Conservation (phyloP, 2,329 filamentous ascomycete species). For the Zymoseptoria ardabiliae region DNA sequence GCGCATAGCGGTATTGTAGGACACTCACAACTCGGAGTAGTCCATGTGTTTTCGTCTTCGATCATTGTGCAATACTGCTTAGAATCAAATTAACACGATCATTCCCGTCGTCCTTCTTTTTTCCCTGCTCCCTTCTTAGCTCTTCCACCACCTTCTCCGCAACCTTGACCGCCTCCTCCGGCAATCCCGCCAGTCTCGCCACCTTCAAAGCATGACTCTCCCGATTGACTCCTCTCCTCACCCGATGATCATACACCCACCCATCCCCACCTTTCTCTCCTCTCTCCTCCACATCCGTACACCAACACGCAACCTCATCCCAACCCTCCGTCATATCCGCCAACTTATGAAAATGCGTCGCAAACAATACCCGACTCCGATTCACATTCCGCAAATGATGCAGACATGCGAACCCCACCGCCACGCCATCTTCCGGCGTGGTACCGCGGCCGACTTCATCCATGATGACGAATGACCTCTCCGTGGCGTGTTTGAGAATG, state of each 20-base stretch:
- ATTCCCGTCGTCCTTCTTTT: neutral
- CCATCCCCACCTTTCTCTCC: constrained; percentile 36
- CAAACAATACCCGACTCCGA: constrained; percentile 74
- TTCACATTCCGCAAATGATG: constrained; percentile 76
- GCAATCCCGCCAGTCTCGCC: constrained; percentile 74
- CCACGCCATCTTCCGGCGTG: constrained; percentile 83
- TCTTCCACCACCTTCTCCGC: constrained; percentile 52
- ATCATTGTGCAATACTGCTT: no score
- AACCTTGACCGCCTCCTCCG: constrained; percentile 61
- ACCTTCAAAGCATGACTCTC: constrained; percentile 91
- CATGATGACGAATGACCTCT: constrained; percentile 86
- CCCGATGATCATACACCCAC: constrained; percentile 79
- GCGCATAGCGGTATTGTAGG: no score
- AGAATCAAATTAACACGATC: no score
- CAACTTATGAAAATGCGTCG: constrained; percentile 86
- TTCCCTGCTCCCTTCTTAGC: neutral
- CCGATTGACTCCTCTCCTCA: constrained; percentile 75
- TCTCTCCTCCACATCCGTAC: constrained; percentile 80
- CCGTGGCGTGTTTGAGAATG: constrained; percentile 78
- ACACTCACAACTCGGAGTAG: no score
- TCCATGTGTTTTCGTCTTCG: no score
- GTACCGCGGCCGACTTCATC: constrained; percentile 95
- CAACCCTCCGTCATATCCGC: constrained; percentile 64
- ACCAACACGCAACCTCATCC: constrained; percentile 63
- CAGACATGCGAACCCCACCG: constrained; percentile 81